Conservation (phyloP, 495 filamentous ascomycete species). For the Staphylotrichum longicolle region DNA sequence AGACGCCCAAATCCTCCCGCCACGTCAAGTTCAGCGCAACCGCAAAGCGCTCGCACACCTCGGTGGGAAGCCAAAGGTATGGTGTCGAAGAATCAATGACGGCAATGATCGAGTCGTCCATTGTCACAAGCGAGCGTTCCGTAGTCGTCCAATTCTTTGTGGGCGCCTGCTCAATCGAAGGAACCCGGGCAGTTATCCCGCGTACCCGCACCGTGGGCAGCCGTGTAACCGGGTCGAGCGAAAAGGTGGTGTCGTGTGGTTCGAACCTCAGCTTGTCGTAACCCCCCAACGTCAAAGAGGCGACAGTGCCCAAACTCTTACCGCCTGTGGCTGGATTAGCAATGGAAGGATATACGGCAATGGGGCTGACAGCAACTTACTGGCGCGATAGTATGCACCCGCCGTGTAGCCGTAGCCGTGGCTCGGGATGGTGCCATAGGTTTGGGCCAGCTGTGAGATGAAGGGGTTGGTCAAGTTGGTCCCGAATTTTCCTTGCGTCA, state of each 20-base stretch:
- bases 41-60: constrained; percentile 63
- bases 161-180: constrained; percentile 38
- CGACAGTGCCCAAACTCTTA: constrained; percentile 45
- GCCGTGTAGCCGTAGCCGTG: constrained; percentile 67
- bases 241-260: constrained; percentile 54
- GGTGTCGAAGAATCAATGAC: constrained; percentile 67
- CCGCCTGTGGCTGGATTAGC: constrained; percentile 33
- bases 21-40: constrained; percentile 57
- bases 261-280: constrained; percentile 60
- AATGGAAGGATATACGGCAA: not conserved
- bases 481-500: constrained; percentile 44
- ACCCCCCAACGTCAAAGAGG: constrained; percentile 61
- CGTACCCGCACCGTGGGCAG: constrained; percentile 55
- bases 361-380: constrained; percentile 24
- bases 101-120: constrained; percentile 49
- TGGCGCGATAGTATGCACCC: constrained; percentile 59
- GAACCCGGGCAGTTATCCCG: constrained; percentile 52
- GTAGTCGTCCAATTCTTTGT: constrained; percentile 42
- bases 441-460: constrained; percentile 48
- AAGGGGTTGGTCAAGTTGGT: constrained; percentile 35
- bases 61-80: constrained; percentile 62
- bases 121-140: constrained; percentile 38
- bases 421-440: constrained; percentile 54
- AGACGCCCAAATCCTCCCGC: constrained; percentile 48
- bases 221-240: constrained; percentile 44